Percentiles rank a stretch among this genome's conserved stretches.
phyloP scores from a whole-genome alignment of 495 filamentous ascomycete species.

The Cudoniella acicularis region DNA sequence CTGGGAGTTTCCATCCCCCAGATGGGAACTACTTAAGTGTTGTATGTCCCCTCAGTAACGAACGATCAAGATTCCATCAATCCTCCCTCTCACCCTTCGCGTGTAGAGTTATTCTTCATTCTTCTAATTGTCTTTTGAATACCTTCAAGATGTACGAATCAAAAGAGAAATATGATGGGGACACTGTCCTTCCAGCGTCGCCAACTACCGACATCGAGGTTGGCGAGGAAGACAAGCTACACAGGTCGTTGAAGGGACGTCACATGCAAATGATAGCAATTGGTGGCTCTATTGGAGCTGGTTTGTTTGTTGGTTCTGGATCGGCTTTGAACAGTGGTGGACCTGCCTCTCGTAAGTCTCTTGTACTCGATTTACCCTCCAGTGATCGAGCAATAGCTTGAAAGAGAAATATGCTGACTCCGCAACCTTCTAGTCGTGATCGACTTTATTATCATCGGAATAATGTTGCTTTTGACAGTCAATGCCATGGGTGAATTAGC shows the following conservation, averaged over 20 bases:
- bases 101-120: background rate
- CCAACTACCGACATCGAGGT: constrained; percentile 6
- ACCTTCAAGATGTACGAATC: constrained; percentile 9
- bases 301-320: constrained; percentile 87
- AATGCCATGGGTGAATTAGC: constrained; percentile 93
- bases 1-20: too few relatives aligned
- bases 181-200: background rate
- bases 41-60: background rate
- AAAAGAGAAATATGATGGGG: constrained; percentile 20
- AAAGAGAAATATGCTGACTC: too few relatives aligned
- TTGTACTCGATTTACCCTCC: too few relatives aligned
- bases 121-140: background rate
- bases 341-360: constrained; percentile 75
- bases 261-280: constrained; percentile 98
- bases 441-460: constrained; percentile 77
- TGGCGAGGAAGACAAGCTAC: constrained; percentile 5
- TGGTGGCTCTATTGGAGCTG: constrained; percentile 92
- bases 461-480: constrained; percentile 89
- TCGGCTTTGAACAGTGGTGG: constrained; percentile 73
- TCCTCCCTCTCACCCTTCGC: background rate
- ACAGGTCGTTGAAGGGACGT: constrained; percentile 69
- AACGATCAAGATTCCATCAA: background rate
- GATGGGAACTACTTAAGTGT: background rate
- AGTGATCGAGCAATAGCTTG: too few relatives aligned
- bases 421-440: too few relatives aligned